Evolutionary conservation across 2,329 filamentous ascomycete species (phyloP), one percentile per base, ranked within the genome.

Genomic region (Talaromyces sp.): DNA sequence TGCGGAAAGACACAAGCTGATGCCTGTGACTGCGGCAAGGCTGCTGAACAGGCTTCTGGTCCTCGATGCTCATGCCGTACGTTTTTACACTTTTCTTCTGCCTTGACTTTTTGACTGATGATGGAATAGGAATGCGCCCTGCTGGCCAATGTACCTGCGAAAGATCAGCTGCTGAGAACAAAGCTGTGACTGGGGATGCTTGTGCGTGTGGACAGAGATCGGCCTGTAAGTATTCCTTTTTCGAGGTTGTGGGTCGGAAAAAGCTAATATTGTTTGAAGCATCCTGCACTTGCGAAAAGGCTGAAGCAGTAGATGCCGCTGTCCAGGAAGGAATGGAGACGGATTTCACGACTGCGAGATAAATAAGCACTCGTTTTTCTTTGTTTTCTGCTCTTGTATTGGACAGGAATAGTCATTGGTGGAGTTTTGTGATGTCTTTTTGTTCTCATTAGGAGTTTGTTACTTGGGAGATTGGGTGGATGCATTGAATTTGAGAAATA

Each of bases 1-100:
- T 97, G 93, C 75, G 93, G 93, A 72, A 87, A 96, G 81, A 84
- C 94, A 73, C 85, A 87, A 3, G 93, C 93, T 55, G 85, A 96
- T 54, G 83, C 92, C 74, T 97, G 93, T 85, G 89, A 81, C 64
- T 97, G 93, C 80, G 85, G 85, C 69, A 92, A 91, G 76, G 84
- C 92, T 3, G 65, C 82, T 3, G 97, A 97, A 81, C 78, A 78
- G 46, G 73, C 90, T 59, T 75, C 80, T 7, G 91, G 91, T 7
- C 82, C 90, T 43, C 83, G 90, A 67, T 96, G 91, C 82, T 92
- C 89, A 51, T 96, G 92, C 81, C 85, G 91, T 83, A 79, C 65
- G 80, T 80, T 53, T 14, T 35, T 4, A 19, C 38, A 19, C 58
- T 46, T 48, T 46, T 17, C 48, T 24, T n/a, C n/a, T n/a, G n/a